Conservation (phyloP, 345 rosid species). For the Eucalyptus polyanthemos region DNA sequence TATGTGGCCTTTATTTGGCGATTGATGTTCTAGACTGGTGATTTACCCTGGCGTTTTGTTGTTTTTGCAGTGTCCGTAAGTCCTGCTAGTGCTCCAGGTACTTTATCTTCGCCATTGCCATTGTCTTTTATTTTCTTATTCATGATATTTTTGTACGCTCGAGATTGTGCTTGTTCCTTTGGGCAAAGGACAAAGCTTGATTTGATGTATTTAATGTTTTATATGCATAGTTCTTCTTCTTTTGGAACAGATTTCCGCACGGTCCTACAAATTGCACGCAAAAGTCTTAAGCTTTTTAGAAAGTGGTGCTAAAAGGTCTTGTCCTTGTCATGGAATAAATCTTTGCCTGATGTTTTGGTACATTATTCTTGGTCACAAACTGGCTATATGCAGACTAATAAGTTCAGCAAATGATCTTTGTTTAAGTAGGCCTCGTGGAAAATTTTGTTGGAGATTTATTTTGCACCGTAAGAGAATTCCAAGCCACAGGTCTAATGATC, state of each 20-base stretch:
- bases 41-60: neutral
- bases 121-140: neutral
- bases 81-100: constrained; percentile 39
- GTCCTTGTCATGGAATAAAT: neutral
- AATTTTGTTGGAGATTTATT: neutral
- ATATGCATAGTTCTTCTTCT: neutral
- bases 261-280: neutral
- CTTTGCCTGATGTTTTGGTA: neutral
- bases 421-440: neutral
- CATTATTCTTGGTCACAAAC: neutral
- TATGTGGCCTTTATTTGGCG: neutral
- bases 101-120: neutral
- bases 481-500: neutral
- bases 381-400: neutral
- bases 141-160: neutral
- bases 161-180: neutral
- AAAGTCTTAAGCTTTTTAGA: neutral
- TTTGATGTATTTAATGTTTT: neutral
- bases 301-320: neutral
- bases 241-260: neutral
- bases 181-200: neutral
- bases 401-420: neutral
- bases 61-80: constrained; percentile 25
- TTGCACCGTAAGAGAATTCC: neutral
- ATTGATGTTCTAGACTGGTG: neutral